Percentiles rank a stretch among this genome's conserved stretches.
Conservation (phyloP, 2,329 filamentous ascomycete genomes). For the Leptographium radiaticola region DNA sequence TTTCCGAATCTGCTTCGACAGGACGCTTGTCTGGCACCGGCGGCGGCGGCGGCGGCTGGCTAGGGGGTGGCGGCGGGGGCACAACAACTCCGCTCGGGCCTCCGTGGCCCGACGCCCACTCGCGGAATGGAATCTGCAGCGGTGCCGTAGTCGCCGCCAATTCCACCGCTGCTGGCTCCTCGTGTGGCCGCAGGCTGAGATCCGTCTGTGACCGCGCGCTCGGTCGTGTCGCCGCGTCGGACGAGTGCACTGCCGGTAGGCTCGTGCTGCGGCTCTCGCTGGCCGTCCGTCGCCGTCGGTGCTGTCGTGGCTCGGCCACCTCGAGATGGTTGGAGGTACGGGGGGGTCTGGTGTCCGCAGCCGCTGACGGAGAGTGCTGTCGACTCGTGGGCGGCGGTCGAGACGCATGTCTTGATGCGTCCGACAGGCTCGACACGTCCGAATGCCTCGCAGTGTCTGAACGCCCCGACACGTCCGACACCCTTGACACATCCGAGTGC, state of each 20-base stretch:
- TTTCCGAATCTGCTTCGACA: background rate
- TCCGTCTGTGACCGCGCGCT: slow-evolving; percentile 55
- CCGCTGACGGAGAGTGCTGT: slow-evolving; percentile 26
- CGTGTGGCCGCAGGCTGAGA: slow-evolving; percentile 29
- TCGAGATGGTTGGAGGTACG: slow-evolving; percentile 24
- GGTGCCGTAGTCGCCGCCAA: slow-evolving; percentile 21
- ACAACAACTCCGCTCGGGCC: background rate
- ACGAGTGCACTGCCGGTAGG: slow-evolving; percentile 27
- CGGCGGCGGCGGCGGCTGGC: background rate
- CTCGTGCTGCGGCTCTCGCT: slow-evolving; percentile 44
- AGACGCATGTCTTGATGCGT: background rate
- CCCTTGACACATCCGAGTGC: background rate
- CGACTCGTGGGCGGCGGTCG: slow-evolving; percentile 13
- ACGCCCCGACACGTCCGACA: slow-evolving; percentile 13
- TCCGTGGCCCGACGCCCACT: slow-evolving; percentile 13
- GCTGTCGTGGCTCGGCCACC: slow-evolving; percentile 26
- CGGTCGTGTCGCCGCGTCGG: slow-evolving; percentile 28
- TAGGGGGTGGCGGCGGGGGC: no score
- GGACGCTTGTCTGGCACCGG: background rate
- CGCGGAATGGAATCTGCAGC: slow-evolving; percentile 22
- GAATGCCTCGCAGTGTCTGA: slow-evolving; percentile 13
- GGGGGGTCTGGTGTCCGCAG: slow-evolving; percentile 1
- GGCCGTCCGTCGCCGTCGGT: slow-evolving; percentile 32
- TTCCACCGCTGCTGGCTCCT: background rate
- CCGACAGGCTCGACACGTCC: background rate